Conservation (phyloP, 169 alveolate species). For the Cystoisospora suis region DNA sequence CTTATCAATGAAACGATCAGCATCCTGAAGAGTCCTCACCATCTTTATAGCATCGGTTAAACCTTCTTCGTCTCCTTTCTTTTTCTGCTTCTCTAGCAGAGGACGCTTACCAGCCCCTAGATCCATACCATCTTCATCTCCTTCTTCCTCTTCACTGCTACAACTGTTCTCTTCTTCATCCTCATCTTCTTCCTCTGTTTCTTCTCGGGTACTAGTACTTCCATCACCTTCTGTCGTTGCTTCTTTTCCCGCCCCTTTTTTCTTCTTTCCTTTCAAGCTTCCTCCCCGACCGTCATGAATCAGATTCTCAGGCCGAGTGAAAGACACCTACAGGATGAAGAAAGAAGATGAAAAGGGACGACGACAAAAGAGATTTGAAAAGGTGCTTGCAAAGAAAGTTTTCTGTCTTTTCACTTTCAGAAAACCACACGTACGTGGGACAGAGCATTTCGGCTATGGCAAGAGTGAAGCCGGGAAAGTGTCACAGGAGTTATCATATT, state of each 20-base stretch:
- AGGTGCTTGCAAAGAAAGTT: too few species aligned
- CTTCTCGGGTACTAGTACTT: background rate
- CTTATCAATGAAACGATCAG: background rate
- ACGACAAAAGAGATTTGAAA: too few species aligned
- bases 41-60: constrained; percentile 83
- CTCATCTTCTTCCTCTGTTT: constrained; percentile 47
- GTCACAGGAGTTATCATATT: too few species aligned
- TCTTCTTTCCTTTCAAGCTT: background rate
- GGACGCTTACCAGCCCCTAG: constrained; percentile 18
- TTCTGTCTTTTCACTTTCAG: too few species aligned
- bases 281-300: constrained; percentile 15
- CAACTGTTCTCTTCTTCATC: constrained; percentile 28
- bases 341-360: too few species aligned
- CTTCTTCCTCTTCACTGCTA: constrained; percentile 40
- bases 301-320: constrained; percentile 20
- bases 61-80: background rate
- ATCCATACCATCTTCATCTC: constrained; percentile 57
- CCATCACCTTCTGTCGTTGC: background rate
- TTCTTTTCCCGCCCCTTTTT: background rate
- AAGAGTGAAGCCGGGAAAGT: too few species aligned
- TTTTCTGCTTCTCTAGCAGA: background rate
- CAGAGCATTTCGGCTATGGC: too few species aligned
- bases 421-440: too few species aligned
- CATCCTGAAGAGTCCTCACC: constrained; percentile 85
- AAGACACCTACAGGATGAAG: constrained; percentile 13